Evolutionary conservation across 2,329 filamentous ascomycete species (phyloP).

Genomic region (Pseudodiploospora longispora): DNA sequence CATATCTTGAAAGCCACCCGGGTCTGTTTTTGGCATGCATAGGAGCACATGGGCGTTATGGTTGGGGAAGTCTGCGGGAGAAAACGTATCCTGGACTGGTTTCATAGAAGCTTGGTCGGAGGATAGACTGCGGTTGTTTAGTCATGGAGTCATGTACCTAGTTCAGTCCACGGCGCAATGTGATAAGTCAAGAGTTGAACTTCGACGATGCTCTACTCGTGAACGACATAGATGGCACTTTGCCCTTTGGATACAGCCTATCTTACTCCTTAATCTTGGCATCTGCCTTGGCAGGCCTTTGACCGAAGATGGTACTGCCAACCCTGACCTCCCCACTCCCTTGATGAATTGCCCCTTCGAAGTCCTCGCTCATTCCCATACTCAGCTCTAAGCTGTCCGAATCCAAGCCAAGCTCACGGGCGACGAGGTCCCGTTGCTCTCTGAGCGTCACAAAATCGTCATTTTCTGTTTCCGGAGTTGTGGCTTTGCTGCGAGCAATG

Average conservation of each 20-base stretch:
- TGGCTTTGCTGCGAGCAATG: conserved; percentile 73
- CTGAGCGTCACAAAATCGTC: conserved; percentile 73
- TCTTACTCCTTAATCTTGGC: conserved; percentile 55
- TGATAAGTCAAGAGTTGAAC: too few relatives aligned
- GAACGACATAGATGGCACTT: too few relatives aligned
- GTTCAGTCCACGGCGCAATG: too few relatives aligned
- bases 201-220: too few relatives aligned
- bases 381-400: conserved; percentile 70
- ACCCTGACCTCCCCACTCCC: conserved; percentile 87
- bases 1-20: conserved; percentile 40
- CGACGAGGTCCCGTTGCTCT: conserved; percentile 64
- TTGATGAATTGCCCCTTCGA: conserved; percentile 74
- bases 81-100: not conserved
- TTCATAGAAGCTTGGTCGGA: not conserved
- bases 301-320: conserved; percentile 89
- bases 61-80: conserved; percentile 5
- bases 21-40: conserved; percentile 40
- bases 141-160: too few relatives aligned
- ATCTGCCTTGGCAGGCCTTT: conserved; percentile 69
- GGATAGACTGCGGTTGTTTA: too few relatives aligned
- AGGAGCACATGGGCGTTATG: conserved; percentile 25
- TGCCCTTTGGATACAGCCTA: too few relatives aligned
- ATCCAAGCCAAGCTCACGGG: conserved; percentile 36
- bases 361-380: conserved; percentile 99
- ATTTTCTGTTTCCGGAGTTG: conserved; percentile 71